Evolutionary conservation across 371 early-diverging fungal genomes (phyloP).

Genomic region (Mucor indicus): DNA sequence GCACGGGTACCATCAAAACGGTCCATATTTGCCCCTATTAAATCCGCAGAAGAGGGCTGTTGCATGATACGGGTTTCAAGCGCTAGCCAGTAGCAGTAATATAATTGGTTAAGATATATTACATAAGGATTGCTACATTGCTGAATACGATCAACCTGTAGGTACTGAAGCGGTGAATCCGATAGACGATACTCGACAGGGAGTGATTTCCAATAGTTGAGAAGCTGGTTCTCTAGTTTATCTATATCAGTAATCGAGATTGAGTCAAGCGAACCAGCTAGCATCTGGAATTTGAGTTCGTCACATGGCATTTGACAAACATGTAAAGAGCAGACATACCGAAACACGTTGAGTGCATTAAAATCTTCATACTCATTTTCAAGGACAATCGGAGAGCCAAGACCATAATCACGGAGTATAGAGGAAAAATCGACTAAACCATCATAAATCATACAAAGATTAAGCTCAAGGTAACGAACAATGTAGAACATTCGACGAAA

Average conservation of each 20-base stretch:
- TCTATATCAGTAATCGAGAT: conserved; percentile 23
- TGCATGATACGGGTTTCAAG: conserved; percentile 37
- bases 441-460: conserved; percentile 28
- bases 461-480: conserved; percentile 29
- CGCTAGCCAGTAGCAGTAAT: conserved; percentile 34
- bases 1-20: conserved; percentile 37
- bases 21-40: conserved; percentile 22
- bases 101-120: conserved; percentile 30
- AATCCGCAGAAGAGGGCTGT: conserved; percentile 17
- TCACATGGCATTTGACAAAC: conserved; percentile 25
- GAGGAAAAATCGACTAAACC: conserved; percentile 22
- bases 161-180: conserved; percentile 30
- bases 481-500: conserved; percentile 40
- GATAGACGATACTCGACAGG: conserved; percentile 24
- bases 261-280: conserved; percentile 19
- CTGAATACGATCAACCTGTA: conserved; percentile 31
- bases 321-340: conserved; percentile 24
- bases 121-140: conserved; percentile 25
- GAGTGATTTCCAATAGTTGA: conserved; percentile 31
- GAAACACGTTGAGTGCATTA: conserved; percentile 16
- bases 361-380: conserved; percentile 14
- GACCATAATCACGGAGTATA: conserved; percentile 23
- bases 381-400: conserved; percentile 31
- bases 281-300: conserved; percentile 23
- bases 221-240: conserved; percentile 27